Conservation (phyloP, 768 basidiomycete species). For the Butyriboletus loyo region DNA sequence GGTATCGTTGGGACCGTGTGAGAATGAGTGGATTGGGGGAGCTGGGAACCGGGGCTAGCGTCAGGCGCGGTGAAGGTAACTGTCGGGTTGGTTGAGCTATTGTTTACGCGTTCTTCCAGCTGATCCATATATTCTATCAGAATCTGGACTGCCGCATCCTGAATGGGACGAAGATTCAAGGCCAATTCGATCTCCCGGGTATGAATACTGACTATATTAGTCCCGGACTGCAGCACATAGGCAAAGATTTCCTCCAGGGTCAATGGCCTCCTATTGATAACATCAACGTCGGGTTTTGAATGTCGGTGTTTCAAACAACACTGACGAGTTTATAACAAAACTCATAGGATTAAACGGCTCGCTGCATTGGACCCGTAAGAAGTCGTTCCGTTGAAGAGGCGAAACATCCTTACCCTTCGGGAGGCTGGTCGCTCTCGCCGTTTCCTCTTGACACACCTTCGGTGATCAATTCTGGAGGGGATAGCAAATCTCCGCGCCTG, state of each 20-base stretch:
- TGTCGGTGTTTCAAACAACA: background rate
- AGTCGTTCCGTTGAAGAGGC: background rate
- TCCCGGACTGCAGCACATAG: background rate
- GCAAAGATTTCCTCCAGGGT: no score
- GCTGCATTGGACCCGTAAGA: background rate
- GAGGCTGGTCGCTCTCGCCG: accelerated
- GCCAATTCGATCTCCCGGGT: background rate
- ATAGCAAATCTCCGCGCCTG: no score
- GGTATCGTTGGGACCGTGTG: background rate
- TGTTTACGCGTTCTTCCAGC: background rate
- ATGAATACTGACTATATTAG: background rate
- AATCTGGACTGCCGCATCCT: background rate
- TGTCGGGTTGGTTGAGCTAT: background rate
- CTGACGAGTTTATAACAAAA: conserved; percentile 3
- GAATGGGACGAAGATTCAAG: background rate
- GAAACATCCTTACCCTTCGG: background rate
- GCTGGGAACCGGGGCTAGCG: background rate
- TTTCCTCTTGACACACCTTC: background rate
- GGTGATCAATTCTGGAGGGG: background rate
- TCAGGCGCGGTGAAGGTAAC: background rate
- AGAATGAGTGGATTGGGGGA: background rate
- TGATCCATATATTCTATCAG: background rate
- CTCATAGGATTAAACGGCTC: background rate
- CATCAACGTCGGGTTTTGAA: background rate
- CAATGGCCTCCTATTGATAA: background rate